Evolutionary conservation across 176 grass and related monocot genomes (phyloP), one percentile per base, ranked within the genome.

Genomic region (Aegilops longissima): DNA sequence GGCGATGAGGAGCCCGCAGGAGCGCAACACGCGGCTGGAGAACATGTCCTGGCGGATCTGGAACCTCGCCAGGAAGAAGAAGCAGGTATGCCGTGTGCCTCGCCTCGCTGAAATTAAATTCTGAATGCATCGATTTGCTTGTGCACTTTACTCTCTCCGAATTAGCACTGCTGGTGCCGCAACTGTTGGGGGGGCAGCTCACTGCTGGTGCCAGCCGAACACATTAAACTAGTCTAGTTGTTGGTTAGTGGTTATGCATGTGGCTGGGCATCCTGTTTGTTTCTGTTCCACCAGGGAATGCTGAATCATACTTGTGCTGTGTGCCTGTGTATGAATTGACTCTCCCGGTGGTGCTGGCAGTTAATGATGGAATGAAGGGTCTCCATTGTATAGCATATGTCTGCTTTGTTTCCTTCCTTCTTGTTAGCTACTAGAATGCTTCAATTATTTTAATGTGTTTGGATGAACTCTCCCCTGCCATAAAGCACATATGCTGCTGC

Each of bases 1-100:
- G 76, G 94, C 92, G 24, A 92, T 87, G 79, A 87, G 92, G 69
- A 92, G 91, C 86, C 89, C 87, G 16, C 92, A 84, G 30, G 90
- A 97, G 70, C 69, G 94, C 51, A 92, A 88, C 68, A 90, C 92
- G 14, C 70, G 94, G 63, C 85, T 97, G 76, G 94, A 97, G 90
- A 97, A 97, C 86, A 93, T 93, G 92, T 97, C 91, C 54, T 97
- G 92, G 92, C 79, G 94, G 87, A 94, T 97, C 70, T 97, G 94
- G 94, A 92, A 97, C 83, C 94, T 97, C 42, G 85, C 92, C 66
- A 90, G 94, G 70, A 97, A 92, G 89, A 94, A 97, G 90, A 97
- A 94, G 75, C 90, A 94, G 94, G 94, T 97, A 73, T 27, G 27
- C 27, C 27, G 27, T 27, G 1, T 27, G 27, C 27, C 27, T 27